Evolutionary conservation across 2,329 filamentous ascomycete genomes (phyloP).

Genomic region (Grosmannia clavigera): DNA sequence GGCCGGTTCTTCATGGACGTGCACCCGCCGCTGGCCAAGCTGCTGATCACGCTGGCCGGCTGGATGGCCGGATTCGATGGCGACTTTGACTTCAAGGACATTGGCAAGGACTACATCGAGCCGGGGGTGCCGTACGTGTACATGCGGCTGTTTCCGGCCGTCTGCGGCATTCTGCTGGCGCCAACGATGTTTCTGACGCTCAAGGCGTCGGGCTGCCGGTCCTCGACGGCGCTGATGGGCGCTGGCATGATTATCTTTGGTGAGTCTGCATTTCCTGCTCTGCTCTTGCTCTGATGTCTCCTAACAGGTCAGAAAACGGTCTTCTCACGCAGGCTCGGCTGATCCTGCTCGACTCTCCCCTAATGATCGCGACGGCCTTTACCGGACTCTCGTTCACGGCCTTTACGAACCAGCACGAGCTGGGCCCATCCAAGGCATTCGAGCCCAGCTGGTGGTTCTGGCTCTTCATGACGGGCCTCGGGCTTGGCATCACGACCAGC

Average conservation of each 20-base stretch:
- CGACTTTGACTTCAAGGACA: slow-evolving; percentile 97
- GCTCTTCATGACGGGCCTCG: slow-evolving; percentile 75
- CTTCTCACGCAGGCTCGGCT: slow-evolving; percentile 88
- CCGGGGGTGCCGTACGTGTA: slow-evolving; percentile 92
- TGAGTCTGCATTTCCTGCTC: slow-evolving; percentile 31
- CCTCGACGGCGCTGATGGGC: slow-evolving; percentile 71
- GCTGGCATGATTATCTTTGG: slow-evolving; percentile 83
- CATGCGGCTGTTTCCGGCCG: slow-evolving; percentile 86
- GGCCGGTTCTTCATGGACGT: slow-evolving; percentile 99
- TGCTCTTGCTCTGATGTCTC: background rate
- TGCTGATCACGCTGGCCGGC: slow-evolving; percentile 88
- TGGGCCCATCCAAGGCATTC: slow-evolving; percentile 81
- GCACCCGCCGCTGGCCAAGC: slow-evolving; percentile 93
- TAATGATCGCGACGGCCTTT: slow-evolving; percentile 86
- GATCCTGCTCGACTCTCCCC: slow-evolving; percentile 89
- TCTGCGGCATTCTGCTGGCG: slow-evolving; percentile 78
- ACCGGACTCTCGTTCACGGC: slow-evolving; percentile 82
- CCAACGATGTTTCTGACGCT: slow-evolving; percentile 91
- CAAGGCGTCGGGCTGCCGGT: slow-evolving; percentile 81
- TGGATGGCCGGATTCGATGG: slow-evolving; percentile 93
- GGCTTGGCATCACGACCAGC: slow-evolving; percentile 79
- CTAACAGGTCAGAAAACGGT: slow-evolving; percentile 62
- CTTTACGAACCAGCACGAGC: slow-evolving; percentile 95
- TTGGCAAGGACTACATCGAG: slow-evolving; percentile 96
- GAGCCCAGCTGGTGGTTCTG: slow-evolving; percentile 95